Conservation (phyloP, 257 asterid genomes). For the Ligustrum vulgare region DNA sequence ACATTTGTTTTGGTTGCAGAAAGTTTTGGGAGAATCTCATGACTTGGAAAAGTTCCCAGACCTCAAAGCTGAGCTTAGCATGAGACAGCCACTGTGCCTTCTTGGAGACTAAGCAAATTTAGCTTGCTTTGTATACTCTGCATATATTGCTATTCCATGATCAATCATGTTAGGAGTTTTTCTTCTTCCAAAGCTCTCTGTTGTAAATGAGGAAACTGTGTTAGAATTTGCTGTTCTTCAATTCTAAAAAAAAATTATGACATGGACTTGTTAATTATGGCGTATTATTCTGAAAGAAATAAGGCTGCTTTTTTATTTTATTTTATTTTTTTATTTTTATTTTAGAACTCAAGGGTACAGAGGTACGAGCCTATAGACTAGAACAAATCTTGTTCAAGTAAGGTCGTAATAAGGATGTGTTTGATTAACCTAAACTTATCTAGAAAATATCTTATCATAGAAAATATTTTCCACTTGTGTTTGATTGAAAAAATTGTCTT, state of each 20-base stretch:
- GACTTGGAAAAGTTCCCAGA: conserved; percentile 68
- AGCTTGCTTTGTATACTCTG: not conserved
- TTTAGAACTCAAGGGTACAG: no score
- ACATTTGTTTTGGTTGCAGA: conserved; percentile 49
- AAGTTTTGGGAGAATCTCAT: conserved; percentile 57
- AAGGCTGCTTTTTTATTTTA: no score
- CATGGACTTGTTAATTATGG: no score
- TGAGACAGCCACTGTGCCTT: conserved; percentile 83
- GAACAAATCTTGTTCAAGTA: no score
- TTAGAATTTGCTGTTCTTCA: not conserved
- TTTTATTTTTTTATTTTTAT: no score
- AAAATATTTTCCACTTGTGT: no score
- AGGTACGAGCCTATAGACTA: no score
- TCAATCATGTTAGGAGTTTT: not conserved
- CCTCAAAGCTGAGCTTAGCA: conserved; percentile 88
- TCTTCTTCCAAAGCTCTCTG: not conserved
- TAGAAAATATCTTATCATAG: no score
- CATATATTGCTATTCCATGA: not conserved
- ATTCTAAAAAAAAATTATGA: not conserved
- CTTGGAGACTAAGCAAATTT: conserved; percentile 56
- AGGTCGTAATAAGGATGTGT: no score
- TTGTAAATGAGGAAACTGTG: not conserved
- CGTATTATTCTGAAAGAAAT: no score
- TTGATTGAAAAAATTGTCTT: no score
- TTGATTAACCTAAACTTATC: no score